Evolutionary conservation across 345 rosid genomes (phyloP).

Genomic region (Citrus australasica): DNA sequence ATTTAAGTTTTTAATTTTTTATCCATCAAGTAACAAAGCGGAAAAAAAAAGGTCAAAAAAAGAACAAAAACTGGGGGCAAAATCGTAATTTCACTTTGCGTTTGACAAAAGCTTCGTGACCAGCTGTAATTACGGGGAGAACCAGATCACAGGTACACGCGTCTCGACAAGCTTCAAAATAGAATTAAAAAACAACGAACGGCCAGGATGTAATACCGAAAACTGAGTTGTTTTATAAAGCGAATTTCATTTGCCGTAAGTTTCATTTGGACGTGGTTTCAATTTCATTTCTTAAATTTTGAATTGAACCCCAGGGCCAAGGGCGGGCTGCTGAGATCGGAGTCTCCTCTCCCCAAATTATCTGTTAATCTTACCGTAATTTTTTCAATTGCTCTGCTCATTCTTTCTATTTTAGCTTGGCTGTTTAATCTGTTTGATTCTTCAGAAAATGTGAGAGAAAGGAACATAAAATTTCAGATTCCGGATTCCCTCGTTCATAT

Average conservation of each 20-base stretch:
- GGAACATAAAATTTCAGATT: neutral
- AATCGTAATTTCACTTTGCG: neutral
- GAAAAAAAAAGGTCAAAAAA: neutral
- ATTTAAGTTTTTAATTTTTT: neutral
- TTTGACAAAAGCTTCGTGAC: neutral
- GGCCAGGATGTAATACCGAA: slow-evolving; percentile 8
- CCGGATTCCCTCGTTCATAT: neutral
- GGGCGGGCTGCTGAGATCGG: slow-evolving; percentile 19
- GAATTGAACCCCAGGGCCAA: neutral
- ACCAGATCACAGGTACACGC: slow-evolving; percentile 3
- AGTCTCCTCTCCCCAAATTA: neutral
- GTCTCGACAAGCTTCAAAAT: slow-evolving; percentile 3
- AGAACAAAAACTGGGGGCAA: neutral
- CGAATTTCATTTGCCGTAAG: slow-evolving; percentile 3
- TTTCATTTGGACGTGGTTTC: slow-evolving; percentile 12
- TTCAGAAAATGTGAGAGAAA: neutral
- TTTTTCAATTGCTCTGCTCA: neutral
- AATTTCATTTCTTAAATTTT: slow-evolving; percentile 4
- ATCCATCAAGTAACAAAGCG: neutral
- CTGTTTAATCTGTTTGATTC: neutral
- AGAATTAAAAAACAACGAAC: neutral
- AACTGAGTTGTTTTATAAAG: slow-evolving; percentile 7
- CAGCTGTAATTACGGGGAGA: slow-evolving; percentile 4
- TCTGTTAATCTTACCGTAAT: slow-evolving; percentile 5
- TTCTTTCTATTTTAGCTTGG: neutral